phyloP scores from a whole-genome alignment of 2,329 filamentous ascomycete genomes.

The Paradendryphiella salina region DNA sequence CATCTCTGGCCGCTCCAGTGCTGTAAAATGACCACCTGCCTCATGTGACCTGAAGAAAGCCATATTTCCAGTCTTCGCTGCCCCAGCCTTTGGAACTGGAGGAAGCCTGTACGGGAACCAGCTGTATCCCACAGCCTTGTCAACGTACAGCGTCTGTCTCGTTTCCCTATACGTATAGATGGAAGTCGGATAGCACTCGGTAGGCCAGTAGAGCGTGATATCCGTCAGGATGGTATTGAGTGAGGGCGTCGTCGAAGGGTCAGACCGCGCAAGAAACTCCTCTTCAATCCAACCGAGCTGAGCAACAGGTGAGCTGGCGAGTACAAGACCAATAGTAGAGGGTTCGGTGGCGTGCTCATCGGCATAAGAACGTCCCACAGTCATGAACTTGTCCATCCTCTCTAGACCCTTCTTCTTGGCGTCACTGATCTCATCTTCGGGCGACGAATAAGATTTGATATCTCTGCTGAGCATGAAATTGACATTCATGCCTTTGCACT shows the following conservation, averaged over 20 bases:
- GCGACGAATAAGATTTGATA: conserved; percentile 18
- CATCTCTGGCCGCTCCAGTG: conserved; percentile 49
- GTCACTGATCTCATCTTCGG: conserved; percentile 27
- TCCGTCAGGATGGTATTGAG: conserved; percentile 54
- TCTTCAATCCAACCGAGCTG: conserved; percentile 63
- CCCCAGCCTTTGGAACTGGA: conserved; percentile 48
- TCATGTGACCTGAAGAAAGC: conserved; percentile 46
- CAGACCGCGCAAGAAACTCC: conserved; percentile 60
- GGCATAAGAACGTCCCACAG: conserved; percentile 55
- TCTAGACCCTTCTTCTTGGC: conserved; percentile 48
- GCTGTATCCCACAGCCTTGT: conserved; percentile 51
- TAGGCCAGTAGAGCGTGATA: conserved; percentile 61
- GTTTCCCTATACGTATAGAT: conserved; percentile 56
- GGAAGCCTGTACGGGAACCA: conserved; percentile 51
- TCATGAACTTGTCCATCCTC: conserved; percentile 47
- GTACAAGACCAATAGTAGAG: conserved; percentile 59
- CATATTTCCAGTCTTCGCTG: conserved; percentile 45
- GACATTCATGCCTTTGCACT: conserved; percentile 53
- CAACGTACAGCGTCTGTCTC: conserved; percentile 33
- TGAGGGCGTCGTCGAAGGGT: conserved; percentile 44
- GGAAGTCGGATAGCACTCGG: conserved; percentile 52
- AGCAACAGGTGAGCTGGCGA: conserved; percentile 59
- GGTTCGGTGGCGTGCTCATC: conserved; percentile 59
- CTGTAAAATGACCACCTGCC: conserved; percentile 54
- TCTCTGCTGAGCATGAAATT: conserved; percentile 35